These are phyloP conservation scores for Penicillium samsonianum DNA, from an alignment of 495 filamentous ascomycete genomes.

Conservation along the genomic window DNA sequence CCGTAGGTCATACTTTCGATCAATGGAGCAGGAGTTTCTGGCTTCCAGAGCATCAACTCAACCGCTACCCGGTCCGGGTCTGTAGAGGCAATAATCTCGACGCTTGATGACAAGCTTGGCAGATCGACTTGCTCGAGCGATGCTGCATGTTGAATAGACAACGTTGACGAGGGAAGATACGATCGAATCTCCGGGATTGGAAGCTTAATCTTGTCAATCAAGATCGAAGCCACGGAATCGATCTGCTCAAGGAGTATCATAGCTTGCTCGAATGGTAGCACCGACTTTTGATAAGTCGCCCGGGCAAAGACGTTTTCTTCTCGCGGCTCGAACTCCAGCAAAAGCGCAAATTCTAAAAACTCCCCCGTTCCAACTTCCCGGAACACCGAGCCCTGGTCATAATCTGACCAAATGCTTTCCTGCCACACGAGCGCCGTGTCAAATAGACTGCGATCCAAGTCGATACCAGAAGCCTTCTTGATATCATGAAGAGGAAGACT, in stretches of 20 bases:
- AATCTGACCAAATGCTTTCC: constrained; percentile 55
- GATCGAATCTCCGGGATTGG: constrained; percentile 36
- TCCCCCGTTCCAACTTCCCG: constrained; percentile 57
- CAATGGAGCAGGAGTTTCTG: constrained; percentile 19
- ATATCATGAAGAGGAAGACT: constrained; percentile 65
- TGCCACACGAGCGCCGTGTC: constrained; percentile 79
- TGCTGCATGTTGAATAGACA: constrained; percentile 58
- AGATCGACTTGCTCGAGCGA: constrained; percentile 18
- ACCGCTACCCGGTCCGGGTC: constrained; percentile 58
- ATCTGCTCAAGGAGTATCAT: constrained; percentile 59
- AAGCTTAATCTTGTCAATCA: constrained; percentile 43
- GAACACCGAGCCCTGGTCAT: constrained; percentile 35
- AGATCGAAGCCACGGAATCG: constrained; percentile 46
- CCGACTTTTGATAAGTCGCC: constrained; percentile 52
- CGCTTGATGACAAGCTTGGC: constrained; percentile 45
- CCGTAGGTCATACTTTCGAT: constrained; percentile 57
- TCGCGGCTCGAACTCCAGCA: constrained; percentile 68
- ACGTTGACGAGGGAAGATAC: constrained; percentile 33
- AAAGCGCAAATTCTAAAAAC: constrained; percentile 69
- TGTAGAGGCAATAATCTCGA: constrained; percentile 53
- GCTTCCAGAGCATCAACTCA: constrained; percentile 55
- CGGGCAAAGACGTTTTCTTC: constrained; percentile 40
- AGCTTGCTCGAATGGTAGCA: constrained; percentile 52
- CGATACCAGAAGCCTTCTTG: constrained; percentile 54
- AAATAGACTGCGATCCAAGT: constrained; percentile 55